Conservation (phyloP, 352 stramenopile genomes). For the Phytophthora pluvialis region DNA sequence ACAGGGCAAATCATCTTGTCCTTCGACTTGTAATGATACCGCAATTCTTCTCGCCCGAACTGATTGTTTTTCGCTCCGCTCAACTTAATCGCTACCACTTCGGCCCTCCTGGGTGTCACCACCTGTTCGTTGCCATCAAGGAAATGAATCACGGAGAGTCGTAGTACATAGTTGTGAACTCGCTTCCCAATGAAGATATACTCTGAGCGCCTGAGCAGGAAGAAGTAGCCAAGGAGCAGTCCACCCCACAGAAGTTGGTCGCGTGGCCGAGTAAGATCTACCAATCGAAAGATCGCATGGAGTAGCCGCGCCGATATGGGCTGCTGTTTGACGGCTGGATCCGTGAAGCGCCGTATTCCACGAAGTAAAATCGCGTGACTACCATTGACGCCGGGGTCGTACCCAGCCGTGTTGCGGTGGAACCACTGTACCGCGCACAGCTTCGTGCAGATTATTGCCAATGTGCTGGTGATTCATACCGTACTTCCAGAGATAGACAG, state of each 20-base stretch:
- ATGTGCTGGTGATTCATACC: too few species aligned
- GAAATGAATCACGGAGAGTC: constrained; percentile 8
- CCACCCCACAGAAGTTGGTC: constrained; percentile 25
- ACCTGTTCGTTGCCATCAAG: background rate
- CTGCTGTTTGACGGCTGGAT: constrained; percentile 13
- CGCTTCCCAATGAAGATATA: constrained; percentile 19
- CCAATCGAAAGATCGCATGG: background rate
- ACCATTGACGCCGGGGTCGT: background rate
- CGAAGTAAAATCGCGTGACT: constrained; percentile 12
- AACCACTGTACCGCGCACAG: constrained; percentile 18
- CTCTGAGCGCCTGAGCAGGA: constrained; percentile 13
- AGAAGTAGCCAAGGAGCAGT: constrained; percentile 24
- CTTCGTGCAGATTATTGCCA: too few species aligned
- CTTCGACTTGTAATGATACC: constrained; percentile 2
- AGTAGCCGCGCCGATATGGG: constrained; percentile 8
- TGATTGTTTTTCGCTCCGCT: constrained; percentile 12
- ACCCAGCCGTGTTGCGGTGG: constrained; percentile 13
- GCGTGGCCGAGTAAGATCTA: background rate
- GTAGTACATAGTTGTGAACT: constrained; percentile 19
- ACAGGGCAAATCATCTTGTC: constrained; percentile 12
- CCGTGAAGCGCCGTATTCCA: constrained; percentile 12
- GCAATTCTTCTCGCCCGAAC: constrained; percentile 1
- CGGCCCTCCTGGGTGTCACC: background rate
- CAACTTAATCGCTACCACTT: background rate
- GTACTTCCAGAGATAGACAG: too few species aligned